A percentile compares a stretch with the other conserved stretches of the same genome.
Conservation (phyloP, 2,329 filamentous ascomycete species). For the Elsinoe arachidis region DNA sequence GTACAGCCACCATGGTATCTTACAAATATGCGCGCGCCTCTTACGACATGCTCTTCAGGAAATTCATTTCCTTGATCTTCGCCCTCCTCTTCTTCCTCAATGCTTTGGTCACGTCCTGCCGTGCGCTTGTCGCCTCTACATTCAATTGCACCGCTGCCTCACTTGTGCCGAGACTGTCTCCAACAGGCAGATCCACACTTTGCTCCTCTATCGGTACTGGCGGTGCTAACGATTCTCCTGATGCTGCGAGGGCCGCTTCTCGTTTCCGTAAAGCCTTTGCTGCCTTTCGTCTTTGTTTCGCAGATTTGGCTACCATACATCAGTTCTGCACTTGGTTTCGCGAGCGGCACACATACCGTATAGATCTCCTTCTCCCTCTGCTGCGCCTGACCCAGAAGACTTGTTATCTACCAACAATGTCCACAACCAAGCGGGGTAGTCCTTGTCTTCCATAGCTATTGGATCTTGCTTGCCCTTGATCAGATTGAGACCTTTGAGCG, state of each 20-base stretch:
- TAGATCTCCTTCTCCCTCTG: slow-evolving; percentile 56
- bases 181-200: slow-evolving; percentile 60
- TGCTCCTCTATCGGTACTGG: slow-evolving; percentile 70
- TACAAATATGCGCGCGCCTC: neutral
- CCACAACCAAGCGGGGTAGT: slow-evolving; percentile 80
- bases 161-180: slow-evolving; percentile 40
- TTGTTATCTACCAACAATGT: slow-evolving; percentile 53
- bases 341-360: slow-evolving; percentile 56
- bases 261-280: slow-evolving; percentile 53
- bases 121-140: slow-evolving; percentile 39
- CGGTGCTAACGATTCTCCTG: slow-evolving; percentile 46
- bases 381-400: slow-evolving; percentile 36
- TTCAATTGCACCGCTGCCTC: slow-evolving; percentile 20
- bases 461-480: slow-evolving; percentile 65
- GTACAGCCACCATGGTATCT: neutral
- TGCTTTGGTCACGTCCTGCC: slow-evolving; percentile 57
- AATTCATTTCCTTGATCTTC: slow-evolving; percentile 77
- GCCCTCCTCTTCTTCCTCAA: slow-evolving; percentile 67
- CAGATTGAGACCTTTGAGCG: slow-evolving; percentile 67
- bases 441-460: slow-evolving; percentile 61
- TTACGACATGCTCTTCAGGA: slow-evolving; percentile 65
- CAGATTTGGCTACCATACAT: slow-evolving; percentile 60
- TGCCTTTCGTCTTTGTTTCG: slow-evolving; percentile 66
- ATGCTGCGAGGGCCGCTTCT: slow-evolving; percentile 2
- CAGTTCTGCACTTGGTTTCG: no score